Evolutionary conservation across 2,329 filamentous ascomycete genomes (phyloP).

Genomic region (Cyphellophora europaea): DNA sequence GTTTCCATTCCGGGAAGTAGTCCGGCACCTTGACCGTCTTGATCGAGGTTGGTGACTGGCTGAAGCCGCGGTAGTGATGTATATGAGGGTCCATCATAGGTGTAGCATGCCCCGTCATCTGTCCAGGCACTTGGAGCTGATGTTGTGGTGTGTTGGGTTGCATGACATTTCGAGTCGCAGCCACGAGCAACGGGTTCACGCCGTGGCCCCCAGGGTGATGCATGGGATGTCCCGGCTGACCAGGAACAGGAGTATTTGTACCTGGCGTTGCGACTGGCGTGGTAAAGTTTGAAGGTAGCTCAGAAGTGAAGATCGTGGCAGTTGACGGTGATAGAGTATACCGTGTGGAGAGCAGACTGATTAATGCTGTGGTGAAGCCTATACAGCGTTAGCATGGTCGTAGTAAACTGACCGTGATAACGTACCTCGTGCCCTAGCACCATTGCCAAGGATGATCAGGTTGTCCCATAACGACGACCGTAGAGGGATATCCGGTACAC

Average conservation of each 20-base stretch:
- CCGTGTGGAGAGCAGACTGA: conserved; percentile 68
- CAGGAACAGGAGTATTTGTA: conserved; percentile 65
- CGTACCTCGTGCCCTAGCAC: conserved; percentile 54
- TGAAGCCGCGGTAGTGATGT: conserved; percentile 52
- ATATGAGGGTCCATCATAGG: conserved; percentile 21
- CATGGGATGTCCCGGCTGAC: conserved; percentile 38
- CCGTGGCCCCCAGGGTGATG: conserved; percentile 49
- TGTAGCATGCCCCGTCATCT: conserved; percentile 19
- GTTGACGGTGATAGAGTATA: conserved; percentile 88
- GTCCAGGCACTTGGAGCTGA: conserved; percentile 29
- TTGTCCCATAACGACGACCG: conserved; percentile 85
- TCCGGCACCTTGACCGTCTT: conserved; percentile 68
- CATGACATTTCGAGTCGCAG: conserved; percentile 53
- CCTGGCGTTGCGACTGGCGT: conserved; percentile 85
- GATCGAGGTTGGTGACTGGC: conserved; percentile 74
- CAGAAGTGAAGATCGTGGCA: conserved; percentile 93
- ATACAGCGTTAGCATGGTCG: conserved; percentile 35
- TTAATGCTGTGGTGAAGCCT: conserved; percentile 82
- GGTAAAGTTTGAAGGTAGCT: conserved; percentile 86
- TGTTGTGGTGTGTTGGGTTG: conserved; percentile 28
- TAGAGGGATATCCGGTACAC: conserved; percentile 75
- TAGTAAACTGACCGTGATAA: too few species aligned
- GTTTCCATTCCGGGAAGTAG: conserved; percentile 88
- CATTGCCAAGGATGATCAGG: conserved; percentile 84
- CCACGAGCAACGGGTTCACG: conserved; percentile 85